Percentiles rank a stretch among this genome's conserved stretches.
phyloP scores from a whole-genome alignment of 345 rosid species.

The Lagerstroemia speciosa region DNA sequence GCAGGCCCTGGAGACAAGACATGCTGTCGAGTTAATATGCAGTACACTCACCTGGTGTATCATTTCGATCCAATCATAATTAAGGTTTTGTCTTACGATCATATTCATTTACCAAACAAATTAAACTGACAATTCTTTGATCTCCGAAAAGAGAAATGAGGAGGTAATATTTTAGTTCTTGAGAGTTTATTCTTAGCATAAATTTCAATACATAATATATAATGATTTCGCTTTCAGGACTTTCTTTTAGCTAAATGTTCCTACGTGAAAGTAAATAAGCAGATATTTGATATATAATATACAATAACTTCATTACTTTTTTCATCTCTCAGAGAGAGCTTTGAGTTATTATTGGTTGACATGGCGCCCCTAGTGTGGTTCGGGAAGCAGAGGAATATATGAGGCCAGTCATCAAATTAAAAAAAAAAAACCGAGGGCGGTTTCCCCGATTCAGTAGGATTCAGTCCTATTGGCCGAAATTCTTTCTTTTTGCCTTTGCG shows the following conservation, averaged over 20 bases:
- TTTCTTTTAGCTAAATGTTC: too few species aligned
- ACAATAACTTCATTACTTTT: too few species aligned
- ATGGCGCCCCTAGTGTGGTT: too few species aligned
- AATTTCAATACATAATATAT: too few species aligned
- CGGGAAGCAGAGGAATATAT: background rate
- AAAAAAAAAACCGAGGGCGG: conserved; percentile 11
- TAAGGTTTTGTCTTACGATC: background rate
- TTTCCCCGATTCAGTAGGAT: conserved; percentile 8
- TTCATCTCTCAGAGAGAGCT: background rate
- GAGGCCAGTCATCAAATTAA: background rate
- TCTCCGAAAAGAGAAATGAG: too few species aligned
- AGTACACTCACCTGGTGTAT: background rate
- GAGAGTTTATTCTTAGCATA: too few species aligned
- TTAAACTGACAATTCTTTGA: too few species aligned
- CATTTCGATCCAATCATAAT: background rate
- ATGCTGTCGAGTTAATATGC: background rate
- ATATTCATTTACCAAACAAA: too few species aligned
- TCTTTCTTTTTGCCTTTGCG: background rate
- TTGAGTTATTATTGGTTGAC: background rate
- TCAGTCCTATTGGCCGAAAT: conserved; percentile 4
- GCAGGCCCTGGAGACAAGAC: background rate
- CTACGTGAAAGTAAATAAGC: too few species aligned
- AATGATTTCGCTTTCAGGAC: too few species aligned
- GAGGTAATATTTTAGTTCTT: too few species aligned
- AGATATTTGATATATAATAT: too few species aligned